Evolutionary conservation across 345 rosid genomes (phyloP).

Genomic region (Mangifera indica): DNA sequence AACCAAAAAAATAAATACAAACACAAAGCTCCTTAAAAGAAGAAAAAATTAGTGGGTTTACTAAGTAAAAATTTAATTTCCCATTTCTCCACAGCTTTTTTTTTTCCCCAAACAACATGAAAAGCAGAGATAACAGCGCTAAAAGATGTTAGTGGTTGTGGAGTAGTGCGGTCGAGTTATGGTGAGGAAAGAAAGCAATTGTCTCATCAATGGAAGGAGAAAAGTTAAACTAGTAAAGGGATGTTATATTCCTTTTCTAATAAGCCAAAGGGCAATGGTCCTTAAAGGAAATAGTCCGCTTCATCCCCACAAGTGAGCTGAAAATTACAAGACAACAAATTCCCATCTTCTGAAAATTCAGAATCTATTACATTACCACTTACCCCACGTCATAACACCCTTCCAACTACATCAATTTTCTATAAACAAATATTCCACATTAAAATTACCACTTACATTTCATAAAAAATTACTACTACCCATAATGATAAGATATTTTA

Average conservation of each 20-base stretch:
- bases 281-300: conserved; percentile 56
- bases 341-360: conserved; percentile 47
- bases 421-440: too few species aligned
- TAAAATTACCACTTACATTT: too few species aligned
- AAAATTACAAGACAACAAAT: conserved; percentile 56
- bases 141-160: conserved; percentile 15
- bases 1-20: conserved; percentile 6
- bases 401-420: conserved; percentile 18
- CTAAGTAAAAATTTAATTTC: conserved; percentile 10
- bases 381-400: conserved; percentile 39
- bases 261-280: conserved; percentile 64
- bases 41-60: conserved; percentile 22
- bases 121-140: conserved; percentile 35
- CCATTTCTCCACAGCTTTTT: conserved; percentile 29
- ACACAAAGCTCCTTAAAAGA: conserved; percentile 37
- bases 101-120: conserved; percentile 25
- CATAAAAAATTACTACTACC: too few species aligned
- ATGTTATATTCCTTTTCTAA: conserved; percentile 35
- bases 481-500: too few species aligned
- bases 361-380: conserved; percentile 33
- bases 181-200: conserved; percentile 68
- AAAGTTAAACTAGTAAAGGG: conserved; percentile 18
- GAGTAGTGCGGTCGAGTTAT: conserved; percentile 39
- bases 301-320: conserved; percentile 48
- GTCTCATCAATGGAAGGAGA: conserved; percentile 29